Evolutionary conservation across 148 eudicot species (phyloP).

Genomic region (Camellia lanceoleosa): DNA sequence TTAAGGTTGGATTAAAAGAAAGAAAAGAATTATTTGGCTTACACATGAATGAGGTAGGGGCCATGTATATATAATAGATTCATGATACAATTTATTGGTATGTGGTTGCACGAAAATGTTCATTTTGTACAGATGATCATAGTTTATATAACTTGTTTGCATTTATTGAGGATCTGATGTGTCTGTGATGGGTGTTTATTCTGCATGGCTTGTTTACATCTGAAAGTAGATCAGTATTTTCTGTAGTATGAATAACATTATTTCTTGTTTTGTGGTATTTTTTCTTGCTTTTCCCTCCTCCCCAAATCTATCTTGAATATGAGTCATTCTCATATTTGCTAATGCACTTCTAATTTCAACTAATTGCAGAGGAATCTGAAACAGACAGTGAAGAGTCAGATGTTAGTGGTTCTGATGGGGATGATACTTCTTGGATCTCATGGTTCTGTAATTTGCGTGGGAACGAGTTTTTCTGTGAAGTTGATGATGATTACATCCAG

Average conservation of each 20-base stretch:
- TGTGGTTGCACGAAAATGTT: too few relatives aligned
- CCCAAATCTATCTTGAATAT: not conserved
- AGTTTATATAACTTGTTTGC: not conserved
- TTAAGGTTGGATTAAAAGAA: too few relatives aligned
- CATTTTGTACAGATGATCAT: too few relatives aligned
- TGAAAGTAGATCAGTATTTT: not conserved
- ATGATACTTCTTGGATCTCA: slow-evolving; percentile 47
- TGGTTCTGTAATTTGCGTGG: slow-evolving; percentile 50
- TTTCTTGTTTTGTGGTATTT: not conserved
- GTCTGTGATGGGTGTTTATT: not conserved
- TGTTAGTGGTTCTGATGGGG: slow-evolving; percentile 46
- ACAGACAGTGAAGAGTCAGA: slow-evolving; percentile 50
- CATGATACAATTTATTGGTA: too few relatives aligned
- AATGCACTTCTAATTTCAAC: slow-evolving; percentile 2
- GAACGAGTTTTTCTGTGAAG: slow-evolving; percentile 46
- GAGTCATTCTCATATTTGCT: not conserved
- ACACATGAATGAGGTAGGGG: too few relatives aligned
- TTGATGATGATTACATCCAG: slow-evolving; percentile 49
- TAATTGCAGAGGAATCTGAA: slow-evolving; percentile 39
- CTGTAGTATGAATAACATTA: not conserved
- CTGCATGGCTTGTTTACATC: not conserved
- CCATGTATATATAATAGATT: too few relatives aligned
- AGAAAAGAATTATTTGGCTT: too few relatives aligned
- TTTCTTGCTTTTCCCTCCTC: not conserved
- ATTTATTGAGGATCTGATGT: not conserved